phyloP scores from a whole-genome alignment of 2,329 filamentous ascomycete genomes.

The Fonsecaea pugnacius region DNA sequence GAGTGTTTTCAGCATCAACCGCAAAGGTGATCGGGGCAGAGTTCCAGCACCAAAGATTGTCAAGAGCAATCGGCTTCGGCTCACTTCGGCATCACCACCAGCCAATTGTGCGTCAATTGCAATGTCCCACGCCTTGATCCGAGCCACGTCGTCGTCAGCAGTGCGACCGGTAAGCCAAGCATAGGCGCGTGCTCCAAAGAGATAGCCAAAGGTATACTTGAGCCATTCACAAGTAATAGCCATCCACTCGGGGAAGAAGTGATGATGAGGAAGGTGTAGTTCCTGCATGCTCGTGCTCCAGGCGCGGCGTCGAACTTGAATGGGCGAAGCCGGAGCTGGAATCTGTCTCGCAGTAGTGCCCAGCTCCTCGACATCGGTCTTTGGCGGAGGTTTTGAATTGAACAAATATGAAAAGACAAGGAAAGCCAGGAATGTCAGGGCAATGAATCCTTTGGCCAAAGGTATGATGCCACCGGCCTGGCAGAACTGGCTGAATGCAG shows the following conservation, averaged over 20 bases:
- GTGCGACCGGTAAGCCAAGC: constrained; percentile 78
- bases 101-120: constrained; percentile 90
- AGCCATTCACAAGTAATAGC: constrained; percentile 78
- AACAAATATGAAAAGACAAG: constrained; percentile 61
- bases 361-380: constrained; percentile 49
- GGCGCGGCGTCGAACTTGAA: constrained; percentile 81
- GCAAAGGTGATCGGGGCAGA: constrained; percentile 77
- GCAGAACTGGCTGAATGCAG: constrained; percentile 36
- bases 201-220: constrained; percentile 78
- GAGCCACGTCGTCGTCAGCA: constrained; percentile 80
- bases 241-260: constrained; percentile 81
- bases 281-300: constrained; percentile 94
- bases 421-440: constrained; percentile 51
- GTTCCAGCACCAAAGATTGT: constrained; percentile 88
- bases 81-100: constrained; percentile 87
- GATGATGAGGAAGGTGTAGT: constrained; percentile 86
- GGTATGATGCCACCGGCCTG: constrained; percentile 37
- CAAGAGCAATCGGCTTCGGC: constrained; percentile 80
- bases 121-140: constrained; percentile 90
- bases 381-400: constrained; percentile 59
- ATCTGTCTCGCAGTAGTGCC: constrained; percentile 37
- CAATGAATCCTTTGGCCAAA: constrained; percentile 39
- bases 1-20: constrained; percentile 88
- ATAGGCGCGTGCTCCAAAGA: constrained; percentile 77
- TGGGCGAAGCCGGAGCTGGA: constrained; percentile 77